phyloP scores from a whole-genome alignment of 805 yeast species.

The Wickerhamiella siamensis region DNA sequence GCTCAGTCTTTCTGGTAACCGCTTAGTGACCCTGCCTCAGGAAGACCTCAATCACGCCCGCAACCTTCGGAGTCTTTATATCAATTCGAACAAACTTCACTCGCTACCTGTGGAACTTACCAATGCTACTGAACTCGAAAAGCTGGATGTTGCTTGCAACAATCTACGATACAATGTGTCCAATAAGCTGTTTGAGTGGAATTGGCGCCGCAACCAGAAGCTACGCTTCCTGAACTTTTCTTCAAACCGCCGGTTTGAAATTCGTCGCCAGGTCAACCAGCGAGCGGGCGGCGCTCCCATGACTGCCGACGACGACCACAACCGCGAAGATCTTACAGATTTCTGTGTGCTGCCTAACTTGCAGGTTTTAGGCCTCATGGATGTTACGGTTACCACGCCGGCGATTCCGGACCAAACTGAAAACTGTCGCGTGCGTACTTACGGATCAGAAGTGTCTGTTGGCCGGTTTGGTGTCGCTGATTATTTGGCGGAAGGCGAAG shows the following conservation, averaged over 20 bases:
- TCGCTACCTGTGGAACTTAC: slow-evolving; percentile 82
- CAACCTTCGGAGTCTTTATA: slow-evolving; percentile 43
- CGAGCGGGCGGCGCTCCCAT: slow-evolving; percentile 15
- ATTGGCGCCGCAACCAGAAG: slow-evolving; percentile 76
- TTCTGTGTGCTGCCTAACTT: slow-evolving; percentile 62
- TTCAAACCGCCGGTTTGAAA: slow-evolving; percentile 84
- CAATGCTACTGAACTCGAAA: slow-evolving; percentile 44
- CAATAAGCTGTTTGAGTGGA: slow-evolving; percentile 95
- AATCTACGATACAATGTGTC: slow-evolving; percentile 81
- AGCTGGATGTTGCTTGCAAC: slow-evolving; percentile 83
- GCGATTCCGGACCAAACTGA: slow-evolving; percentile 78
- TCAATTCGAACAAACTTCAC: slow-evolving; percentile 75
- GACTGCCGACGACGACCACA: too few species aligned
- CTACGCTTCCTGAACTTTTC: slow-evolving; percentile 75
- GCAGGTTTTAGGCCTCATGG: slow-evolving; percentile 75
- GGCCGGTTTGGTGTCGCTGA: slow-evolving; percentile 89
- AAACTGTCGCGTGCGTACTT: slow-evolving; percentile 76
- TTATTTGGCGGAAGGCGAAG: slow-evolving; percentile 51
- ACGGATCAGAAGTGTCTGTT: slow-evolving; percentile 62
- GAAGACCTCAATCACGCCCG: slow-evolving; percentile 63
- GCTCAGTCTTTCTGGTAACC: slow-evolving; percentile 72
- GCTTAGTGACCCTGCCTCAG: slow-evolving; percentile 61
- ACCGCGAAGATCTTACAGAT: slow-evolving; percentile 32
- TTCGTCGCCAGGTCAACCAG: slow-evolving; percentile 35
- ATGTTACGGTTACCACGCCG: slow-evolving; percentile 81